Evolutionary conservation across 2,329 filamentous ascomycete species (phyloP).

Genomic region (Aspergillus sp.): DNA sequence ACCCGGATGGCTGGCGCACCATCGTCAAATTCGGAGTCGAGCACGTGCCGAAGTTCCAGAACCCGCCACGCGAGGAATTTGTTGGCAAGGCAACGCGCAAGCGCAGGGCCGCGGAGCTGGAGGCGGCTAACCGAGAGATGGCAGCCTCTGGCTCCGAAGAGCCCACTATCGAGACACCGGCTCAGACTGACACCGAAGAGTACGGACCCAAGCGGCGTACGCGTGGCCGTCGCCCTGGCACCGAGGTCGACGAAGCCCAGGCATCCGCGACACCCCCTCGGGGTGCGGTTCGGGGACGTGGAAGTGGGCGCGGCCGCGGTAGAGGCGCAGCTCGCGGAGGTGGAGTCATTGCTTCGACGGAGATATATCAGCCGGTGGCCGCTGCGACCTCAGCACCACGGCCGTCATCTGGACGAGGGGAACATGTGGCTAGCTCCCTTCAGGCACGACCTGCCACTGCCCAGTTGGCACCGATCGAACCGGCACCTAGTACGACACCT

Average conservation of each 20-base stretch:
- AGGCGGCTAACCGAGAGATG: conserved; percentile 29
- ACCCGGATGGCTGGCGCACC: conserved; percentile 46
- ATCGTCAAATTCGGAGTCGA: conserved; percentile 41
- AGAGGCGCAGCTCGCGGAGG: conserved; percentile 28
- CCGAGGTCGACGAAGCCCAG: conserved; percentile 24
- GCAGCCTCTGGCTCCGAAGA: conserved; percentile 29
- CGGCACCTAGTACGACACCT: conserved; percentile 18
- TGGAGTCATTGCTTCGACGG: conserved; percentile 26
- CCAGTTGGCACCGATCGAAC: conserved; percentile 25
- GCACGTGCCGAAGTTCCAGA: conserved; percentile 39
- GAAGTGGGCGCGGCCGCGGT: conserved; percentile 33
- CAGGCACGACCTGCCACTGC: conserved; percentile 21
- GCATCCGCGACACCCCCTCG: conserved; percentile 17
- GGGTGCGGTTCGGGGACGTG: conserved; percentile 26
- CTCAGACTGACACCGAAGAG: conserved; percentile 33
- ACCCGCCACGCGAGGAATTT: conserved; percentile 32
- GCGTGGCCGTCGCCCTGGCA: conserved; percentile 31
- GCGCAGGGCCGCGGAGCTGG: conserved; percentile 41
- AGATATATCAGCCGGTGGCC: conserved; percentile 15
- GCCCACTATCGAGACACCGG: conserved; percentile 27
- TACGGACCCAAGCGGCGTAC: conserved; percentile 35
- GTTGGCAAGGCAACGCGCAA: conserved; percentile 37
- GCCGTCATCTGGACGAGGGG: conserved; percentile 10
- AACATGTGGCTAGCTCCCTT: conserved; percentile 7
- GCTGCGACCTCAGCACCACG: conserved; percentile 8